phyloP scores from a whole-genome alignment of 106 monocot species.

The Allium cepa region DNA sequence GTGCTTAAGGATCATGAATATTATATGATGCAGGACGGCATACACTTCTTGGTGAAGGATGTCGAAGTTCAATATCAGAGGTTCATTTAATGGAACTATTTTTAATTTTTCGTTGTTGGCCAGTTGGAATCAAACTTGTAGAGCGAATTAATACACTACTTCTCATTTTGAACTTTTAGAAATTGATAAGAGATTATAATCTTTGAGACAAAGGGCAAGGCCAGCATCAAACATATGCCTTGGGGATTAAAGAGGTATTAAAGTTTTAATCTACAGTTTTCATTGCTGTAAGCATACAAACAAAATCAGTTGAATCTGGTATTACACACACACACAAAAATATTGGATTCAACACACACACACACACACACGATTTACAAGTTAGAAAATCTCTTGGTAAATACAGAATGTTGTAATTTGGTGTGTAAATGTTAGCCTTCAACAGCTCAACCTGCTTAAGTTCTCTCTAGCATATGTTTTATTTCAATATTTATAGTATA shows the following conservation, averaged over 20 bases:
- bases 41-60: constrained; percentile 98
- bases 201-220: constrained; percentile 76
- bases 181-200: constrained; percentile 70
- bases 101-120: not conserved
- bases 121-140: no score
- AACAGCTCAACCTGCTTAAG: no score
- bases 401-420: no score
- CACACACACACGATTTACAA: no score
- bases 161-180: constrained; percentile 38
- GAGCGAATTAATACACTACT: not conserved
- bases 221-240: constrained; percentile 95
- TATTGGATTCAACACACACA: no score
- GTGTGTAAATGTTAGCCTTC: no score
- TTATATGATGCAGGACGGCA: constrained; percentile 58
- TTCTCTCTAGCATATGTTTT: no score
- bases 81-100: constrained; percentile 20
- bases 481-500: no score
- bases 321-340: no score
- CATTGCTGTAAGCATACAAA: no score
- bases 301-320: no score
- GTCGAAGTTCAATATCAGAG: constrained; percentile 97
- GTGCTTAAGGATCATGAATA: not conserved
- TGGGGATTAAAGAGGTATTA: constrained; percentile 93
- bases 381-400: no score
- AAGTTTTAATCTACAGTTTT: not conserved